Base-by-base conservation (phyloP, 106 monocot genomes). In the Hemerocallis citrina region DNA sequence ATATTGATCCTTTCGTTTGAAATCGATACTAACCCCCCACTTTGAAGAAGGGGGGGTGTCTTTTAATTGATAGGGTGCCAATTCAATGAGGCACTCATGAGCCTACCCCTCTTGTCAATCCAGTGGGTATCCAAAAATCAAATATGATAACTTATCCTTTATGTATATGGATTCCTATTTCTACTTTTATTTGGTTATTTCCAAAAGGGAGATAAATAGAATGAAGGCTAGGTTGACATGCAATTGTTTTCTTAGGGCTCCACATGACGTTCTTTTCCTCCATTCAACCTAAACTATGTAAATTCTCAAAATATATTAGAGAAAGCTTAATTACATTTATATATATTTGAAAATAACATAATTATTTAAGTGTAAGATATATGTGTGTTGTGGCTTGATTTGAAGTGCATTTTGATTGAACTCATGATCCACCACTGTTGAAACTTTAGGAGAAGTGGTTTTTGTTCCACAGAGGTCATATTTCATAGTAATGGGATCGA, bases 41-140 rank as follows among this genome's bases (percentile, higher is more conserved):
- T 17, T 41, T 47, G 17, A 4, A 21, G 1, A 12, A 4, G 47
- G 21, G 5, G 21, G 1, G 47, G 1, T 47, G 47, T 47, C 21
- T 47, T 22, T 22, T 22, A 17, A 47, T 47, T 47, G 47, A 47
- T 19, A 14, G 17, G 47, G 7, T 38, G n/a, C n/a, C 47, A n/a
- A 47, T 47, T 47, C 47, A 47, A 47, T 47, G 47, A 20, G 47
- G n/a, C 21, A 47, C 47, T 47, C 47, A 47, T 47, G 47, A 47
- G 21, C 21, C 21, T 5, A n/a, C 2, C 41, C 41, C 41, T 41
- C 15, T 41, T 41, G 41, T 41, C 41, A 41, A 41, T 15, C 41
- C 15, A 41, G 15, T 41, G 41, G 41, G 41, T 41, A 13, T 41
- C 41, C 11, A 41, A 41, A 41, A 13, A 7, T 13, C n/a, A 41